A percentile compares a stretch with the other conserved stretches of the same genome.
These are phyloP conservation scores for Sphaerosporella brunnea DNA, from an alignment of 495 filamentous ascomycete species.

Conservation along the genomic window DNA sequence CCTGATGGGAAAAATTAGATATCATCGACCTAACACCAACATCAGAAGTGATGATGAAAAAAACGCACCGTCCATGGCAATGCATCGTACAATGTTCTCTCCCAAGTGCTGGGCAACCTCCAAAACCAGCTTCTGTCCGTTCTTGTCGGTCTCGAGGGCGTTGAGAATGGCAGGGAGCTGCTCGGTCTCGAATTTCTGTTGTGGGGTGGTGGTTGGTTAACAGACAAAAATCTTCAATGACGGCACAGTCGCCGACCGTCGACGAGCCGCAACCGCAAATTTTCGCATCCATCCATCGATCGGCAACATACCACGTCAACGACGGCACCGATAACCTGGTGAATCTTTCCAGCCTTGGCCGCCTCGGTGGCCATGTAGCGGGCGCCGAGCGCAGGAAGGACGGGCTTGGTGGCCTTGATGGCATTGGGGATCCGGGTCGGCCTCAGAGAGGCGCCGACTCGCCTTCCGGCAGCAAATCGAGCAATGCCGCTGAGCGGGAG, in stretches of 20 bases:
- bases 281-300: no score
- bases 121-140: constrained; percentile 83
- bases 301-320: constrained; percentile 45
- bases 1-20: constrained; percentile 37
- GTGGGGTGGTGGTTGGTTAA: background rate
- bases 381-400: constrained; percentile 34
- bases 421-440: constrained; percentile 32
- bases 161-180: constrained; percentile 95
- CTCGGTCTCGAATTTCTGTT: constrained; percentile 87
- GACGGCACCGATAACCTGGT: constrained; percentile 56
- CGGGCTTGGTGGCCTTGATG: constrained; percentile 37
- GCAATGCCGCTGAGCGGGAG: constrained; percentile 40
- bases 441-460: constrained; percentile 33
- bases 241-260: constrained; percentile 3
- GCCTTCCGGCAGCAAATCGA: constrained; percentile 46
- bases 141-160: constrained; percentile 78
- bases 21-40: constrained; percentile 9
- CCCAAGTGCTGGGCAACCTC: constrained; percentile 99
- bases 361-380: constrained; percentile 41
- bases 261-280: constrained; percentile 45
- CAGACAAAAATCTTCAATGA: no score
- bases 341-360: constrained; percentile 39
- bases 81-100: constrained; percentile 96
- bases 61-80: constrained; percentile 97
- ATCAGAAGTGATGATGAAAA: no score